Evolutionary conservation across 116 monocot species (phyloP), one percentile per base, ranked within the genome.

Genomic region (Phalaenopsis hybrid): DNA sequence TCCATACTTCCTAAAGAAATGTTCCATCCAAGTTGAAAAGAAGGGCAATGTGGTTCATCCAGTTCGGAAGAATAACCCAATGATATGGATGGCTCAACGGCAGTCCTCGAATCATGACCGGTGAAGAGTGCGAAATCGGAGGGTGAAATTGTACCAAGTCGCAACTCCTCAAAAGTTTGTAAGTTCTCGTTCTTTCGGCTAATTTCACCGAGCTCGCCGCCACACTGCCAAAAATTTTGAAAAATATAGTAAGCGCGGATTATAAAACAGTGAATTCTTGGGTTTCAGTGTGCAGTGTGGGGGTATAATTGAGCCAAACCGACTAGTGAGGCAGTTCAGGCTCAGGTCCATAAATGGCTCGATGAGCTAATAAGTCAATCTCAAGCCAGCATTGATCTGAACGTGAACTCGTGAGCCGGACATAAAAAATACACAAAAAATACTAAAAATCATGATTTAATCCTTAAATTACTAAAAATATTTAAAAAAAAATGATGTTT

Each of bases 1-100:
- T 61, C 81, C 18, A 85, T 84, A 21, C 74, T 85, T 6, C 78
- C 70, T 23, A 81, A 80, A 21, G 90, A 82, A 44, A 86, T 46
- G 57, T 82, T 85, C 90, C 93, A 90, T 16, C 78, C 86, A 44
- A 89, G 67, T 75, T 87, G 80, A 48, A 63, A 44, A 75, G 86
- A 44, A 8, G 75, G 45, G 28, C 49, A 77, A 12, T 67, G 78
- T 23, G 46, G 78, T 41, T 79, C 67, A 34, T 78, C 73, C 0
- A 72, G 51, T 44, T 78, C 78, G 20, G 78, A 33, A 78, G 50
- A 52, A 72, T 44, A 79, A 46, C 77, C 84, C 25, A 81, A 82
- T 44, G 79, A 81, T 72, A 87, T 79, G 9, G 81, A 10, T 52
- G 81, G 78, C 63, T 81, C 76, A 4, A 81, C 41, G 75, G 52